Evolutionary conservation across 257 asterid genomes (phyloP).

Genomic region (Verbena officinalis): DNA sequence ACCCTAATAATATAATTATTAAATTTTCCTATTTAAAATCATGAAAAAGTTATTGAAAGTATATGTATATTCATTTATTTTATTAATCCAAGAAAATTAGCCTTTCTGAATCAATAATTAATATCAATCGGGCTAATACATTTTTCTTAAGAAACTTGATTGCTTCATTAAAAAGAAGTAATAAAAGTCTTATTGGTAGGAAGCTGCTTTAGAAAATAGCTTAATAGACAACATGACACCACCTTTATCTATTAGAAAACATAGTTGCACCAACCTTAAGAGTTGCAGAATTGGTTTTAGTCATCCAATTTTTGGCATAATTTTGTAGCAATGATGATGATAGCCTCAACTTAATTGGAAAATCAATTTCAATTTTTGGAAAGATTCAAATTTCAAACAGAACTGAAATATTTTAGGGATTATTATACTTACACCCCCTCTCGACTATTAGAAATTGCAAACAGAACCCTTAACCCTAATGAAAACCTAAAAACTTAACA

Average conservation of each 20-base stretch:
- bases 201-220: conserved; percentile 27
- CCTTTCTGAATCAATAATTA: background rate
- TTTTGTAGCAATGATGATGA: no score
- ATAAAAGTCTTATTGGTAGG: conserved; percentile 27
- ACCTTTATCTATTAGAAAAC: conserved; percentile 20
- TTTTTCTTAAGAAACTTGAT: background rate
- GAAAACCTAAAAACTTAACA: no score
- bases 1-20: no score
- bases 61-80: background rate
- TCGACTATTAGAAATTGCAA: no score
- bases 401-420: conserved; percentile 4
- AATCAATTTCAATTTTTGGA: background rate
- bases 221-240: conserved; percentile 3
- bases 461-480: no score
- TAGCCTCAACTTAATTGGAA: no score
- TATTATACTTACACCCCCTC: no score
- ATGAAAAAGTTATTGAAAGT: no score
- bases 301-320: background rate
- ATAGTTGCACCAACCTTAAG: conserved; percentile 15
- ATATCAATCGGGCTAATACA: background rate
- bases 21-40: no score
- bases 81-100: background rate
- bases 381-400: background rate
- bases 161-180: conserved; percentile 24
- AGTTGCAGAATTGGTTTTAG: conserved; percentile 5